Base-by-base conservation (phyloP, 495 filamentous ascomycete species). In the Penicillium goetzii region DNA sequence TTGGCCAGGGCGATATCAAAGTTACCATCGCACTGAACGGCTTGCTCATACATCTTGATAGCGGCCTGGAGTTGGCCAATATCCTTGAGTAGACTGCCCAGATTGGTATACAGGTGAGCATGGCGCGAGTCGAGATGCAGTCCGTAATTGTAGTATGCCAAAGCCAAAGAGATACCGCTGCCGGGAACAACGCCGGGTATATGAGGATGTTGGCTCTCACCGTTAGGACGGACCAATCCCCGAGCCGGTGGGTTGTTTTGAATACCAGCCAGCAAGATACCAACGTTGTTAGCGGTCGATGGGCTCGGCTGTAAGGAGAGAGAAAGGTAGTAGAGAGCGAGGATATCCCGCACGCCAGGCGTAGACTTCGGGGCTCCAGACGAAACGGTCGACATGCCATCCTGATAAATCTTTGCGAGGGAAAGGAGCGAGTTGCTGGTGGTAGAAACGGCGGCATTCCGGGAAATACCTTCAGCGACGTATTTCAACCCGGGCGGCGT, bases 1-100 rank as follows among this genome's bases (percentile, higher is more conserved):
- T 99, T 99, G 34, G 95, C 96, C 52, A 99, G 81, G 4, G 96
- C 95, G 68, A 99, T 98, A 67, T 99, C 95, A 69, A 99, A 99
- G 34, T 88, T 91, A 15, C 85, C 85, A 73, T 99, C 95, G 72
- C 92, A 98, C 1, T 85, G 82, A 40, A 99, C 95, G 9, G 95
- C 95, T 66, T 92, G 88, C 76, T 98, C 93, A 66, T 99, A 99
- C 95, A 98, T 99, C 59, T 89, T 88, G 63, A 99, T 97, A 10
- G 95, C 96, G 50, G 92, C 86, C 43, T 89, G 85, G 11, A 98
- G 84, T 67, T 98, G 95, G 0, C 96, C 94, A 68, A 98, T 96
- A 68, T 99, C 95, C 70, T 99, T 99, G 33, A 98, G 84, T 33
- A 99, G 76, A 69, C 96, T 98, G 3, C 95, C 95, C 3, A 99